A percentile compares a stretch with the other conserved stretches of the same genome.
Conservation (phyloP, 495 filamentous ascomycete species). For the Aspergillus cristatus region DNA sequence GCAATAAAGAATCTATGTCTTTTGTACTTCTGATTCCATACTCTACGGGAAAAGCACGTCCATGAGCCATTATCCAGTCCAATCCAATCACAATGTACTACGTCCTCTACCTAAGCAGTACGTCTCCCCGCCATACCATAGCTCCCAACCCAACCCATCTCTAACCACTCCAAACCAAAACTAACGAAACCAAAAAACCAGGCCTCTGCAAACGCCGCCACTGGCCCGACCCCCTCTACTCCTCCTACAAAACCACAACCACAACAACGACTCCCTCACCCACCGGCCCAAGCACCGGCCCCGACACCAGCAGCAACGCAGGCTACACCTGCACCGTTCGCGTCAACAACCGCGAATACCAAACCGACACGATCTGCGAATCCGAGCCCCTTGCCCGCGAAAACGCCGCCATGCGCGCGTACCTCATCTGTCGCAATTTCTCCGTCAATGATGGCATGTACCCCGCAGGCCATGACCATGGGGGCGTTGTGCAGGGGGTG, state of each 20-base stretch:
- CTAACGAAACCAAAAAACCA: constrained; percentile 27
- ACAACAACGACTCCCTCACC: too few relatives aligned
- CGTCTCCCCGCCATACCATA: neutral
- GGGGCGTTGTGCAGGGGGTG: constrained; percentile 75
- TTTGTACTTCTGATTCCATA: too few relatives aligned
- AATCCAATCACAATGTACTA: constrained; percentile 56
- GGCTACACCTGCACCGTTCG: constrained; percentile 87
- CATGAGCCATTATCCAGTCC: too few relatives aligned
- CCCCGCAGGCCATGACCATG: constrained; percentile 58
- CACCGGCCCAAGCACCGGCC: too few relatives aligned
- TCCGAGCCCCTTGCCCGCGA: constrained; percentile 78
- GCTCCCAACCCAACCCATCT: neutral
- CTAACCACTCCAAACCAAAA: too few relatives aligned
- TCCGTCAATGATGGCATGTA: constrained; percentile 96
- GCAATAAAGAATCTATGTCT: too few relatives aligned
- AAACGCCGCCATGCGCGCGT: constrained; percentile 92
- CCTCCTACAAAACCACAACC: constrained; percentile 54
- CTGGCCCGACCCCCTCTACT: constrained; percentile 90
- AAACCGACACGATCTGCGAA: constrained; percentile 77
- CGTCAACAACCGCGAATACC: constrained; percentile 95
- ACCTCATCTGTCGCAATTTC: constrained; percentile 97
- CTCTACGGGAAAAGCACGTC: too few relatives aligned
- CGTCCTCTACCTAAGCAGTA: constrained; percentile 61
- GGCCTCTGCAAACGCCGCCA: constrained; percentile 93
- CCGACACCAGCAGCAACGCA: too few relatives aligned